A percentile compares a stretch with the other conserved stretches of the same genome.
phyloP scores from a whole-genome alignment of 1,284 basidiomycete genomes.

The Schizophyllum commune region DNA sequence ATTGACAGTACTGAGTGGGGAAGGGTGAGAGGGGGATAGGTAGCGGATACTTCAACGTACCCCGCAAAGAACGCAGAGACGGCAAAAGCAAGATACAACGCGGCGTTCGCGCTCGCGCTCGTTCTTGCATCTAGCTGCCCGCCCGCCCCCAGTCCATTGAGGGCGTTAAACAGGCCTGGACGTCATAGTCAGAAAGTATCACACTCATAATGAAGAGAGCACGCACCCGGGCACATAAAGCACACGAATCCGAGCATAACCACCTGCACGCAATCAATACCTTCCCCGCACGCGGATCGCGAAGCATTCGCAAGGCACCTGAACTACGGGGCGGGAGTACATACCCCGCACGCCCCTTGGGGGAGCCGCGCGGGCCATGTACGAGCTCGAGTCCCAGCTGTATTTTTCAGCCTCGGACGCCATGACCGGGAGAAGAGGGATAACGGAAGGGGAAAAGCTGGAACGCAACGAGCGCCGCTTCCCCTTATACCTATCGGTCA shows the following conservation, averaged over 20 bases:
- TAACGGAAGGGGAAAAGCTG: neutral
- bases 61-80: conserved; percentile 56
- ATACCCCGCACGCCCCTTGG: neutral
- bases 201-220: neutral
- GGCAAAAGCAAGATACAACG: conserved; percentile 65
- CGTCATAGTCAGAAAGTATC: neutral
- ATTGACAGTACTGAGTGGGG: conserved; percentile 52
- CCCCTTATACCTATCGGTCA: neutral
- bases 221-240: conserved; percentile 48
- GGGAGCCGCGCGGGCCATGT: neutral
- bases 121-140: conserved; percentile 56
- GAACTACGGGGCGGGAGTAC: neutral
- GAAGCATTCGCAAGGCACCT: neutral
- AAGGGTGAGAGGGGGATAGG: neutral
- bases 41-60: conserved; percentile 30
- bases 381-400: neutral
- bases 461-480: neutral
- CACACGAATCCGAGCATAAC: conserved; percentile 61
- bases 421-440: neutral
- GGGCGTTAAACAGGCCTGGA: conserved; percentile 39
- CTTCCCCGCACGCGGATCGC: neutral
- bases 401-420: neutral
- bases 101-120: conserved; percentile 57
- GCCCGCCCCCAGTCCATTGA: conserved; percentile 63
- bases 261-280: conserved; percentile 23